Percentiles rank a stretch among this genome's conserved stretches.
Evolutionary conservation across 208 protist species (phyloP).

Genomic region (Leishmania martiniquensis): DNA sequence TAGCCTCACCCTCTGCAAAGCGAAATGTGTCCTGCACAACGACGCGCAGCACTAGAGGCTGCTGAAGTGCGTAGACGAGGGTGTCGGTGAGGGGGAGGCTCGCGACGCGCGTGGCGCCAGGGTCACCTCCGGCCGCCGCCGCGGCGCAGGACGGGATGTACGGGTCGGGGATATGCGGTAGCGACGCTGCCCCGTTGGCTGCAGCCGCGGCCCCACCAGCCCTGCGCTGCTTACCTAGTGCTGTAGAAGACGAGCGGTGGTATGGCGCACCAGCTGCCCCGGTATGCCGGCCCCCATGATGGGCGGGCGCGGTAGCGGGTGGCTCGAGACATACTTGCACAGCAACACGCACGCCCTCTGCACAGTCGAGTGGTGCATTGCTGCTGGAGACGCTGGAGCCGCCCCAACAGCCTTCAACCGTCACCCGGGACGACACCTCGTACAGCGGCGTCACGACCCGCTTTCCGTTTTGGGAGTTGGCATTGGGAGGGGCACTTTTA

Average conservation of each 20-base stretch:
- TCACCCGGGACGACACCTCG: conserved; percentile 27
- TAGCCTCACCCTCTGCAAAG: conserved; percentile 8
- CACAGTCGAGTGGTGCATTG: neutral
- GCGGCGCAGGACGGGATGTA: conserved; percentile 14
- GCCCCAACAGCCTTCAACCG: conserved; percentile 29
- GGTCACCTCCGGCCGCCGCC: conserved; percentile 7
- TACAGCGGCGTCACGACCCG: conserved; percentile 24
- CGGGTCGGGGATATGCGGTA: conserved; percentile 9
- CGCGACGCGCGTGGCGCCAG: conserved; percentile 8
- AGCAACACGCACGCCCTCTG: conserved; percentile 5
- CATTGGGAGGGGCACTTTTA: conserved; percentile 1
- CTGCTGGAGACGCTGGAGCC: neutral
- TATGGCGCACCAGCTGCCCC: neutral
- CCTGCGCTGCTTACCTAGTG: conserved; percentile 8
- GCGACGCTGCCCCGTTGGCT: neutral
- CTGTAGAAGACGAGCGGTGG: neutral
- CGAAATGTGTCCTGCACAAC: conserved; percentile 24
- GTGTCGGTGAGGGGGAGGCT: conserved; percentile 15
- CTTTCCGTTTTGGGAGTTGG: conserved; percentile 1
- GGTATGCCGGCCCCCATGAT: neutral
- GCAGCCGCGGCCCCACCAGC: neutral
- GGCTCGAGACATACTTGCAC: conserved; percentile 4
- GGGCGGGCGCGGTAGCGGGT: neutral
- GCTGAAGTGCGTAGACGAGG: conserved; percentile 23
- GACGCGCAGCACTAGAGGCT: conserved; percentile 24